These are phyloP conservation scores for Exophiala alcalophila DNA, from an alignment of 2,329 filamentous ascomycete genomes.

Conservation along the genomic window DNA sequence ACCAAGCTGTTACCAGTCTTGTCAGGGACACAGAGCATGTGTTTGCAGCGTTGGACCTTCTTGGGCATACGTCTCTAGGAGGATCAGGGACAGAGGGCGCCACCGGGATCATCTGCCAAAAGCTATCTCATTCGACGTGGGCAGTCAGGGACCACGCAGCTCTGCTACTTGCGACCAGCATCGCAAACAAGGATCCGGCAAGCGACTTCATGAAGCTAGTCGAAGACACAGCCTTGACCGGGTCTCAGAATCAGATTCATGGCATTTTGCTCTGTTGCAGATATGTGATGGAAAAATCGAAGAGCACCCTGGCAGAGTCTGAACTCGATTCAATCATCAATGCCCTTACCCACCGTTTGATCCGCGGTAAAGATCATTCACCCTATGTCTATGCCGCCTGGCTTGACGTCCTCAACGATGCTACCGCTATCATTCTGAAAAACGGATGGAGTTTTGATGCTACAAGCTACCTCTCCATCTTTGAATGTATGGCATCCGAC, in stretches of 20 bases:
- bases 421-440: constrained; percentile 10
- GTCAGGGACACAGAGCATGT: constrained; percentile 29
- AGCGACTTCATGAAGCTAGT: constrained; percentile 4
- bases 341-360: not conserved
- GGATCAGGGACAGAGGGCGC: constrained; percentile 37
- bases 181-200: constrained; percentile 1
- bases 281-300: constrained; percentile 12
- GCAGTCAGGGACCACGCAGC: constrained; percentile 48
- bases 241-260: constrained; percentile 40
- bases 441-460: constrained; percentile 2
- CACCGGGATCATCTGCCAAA: constrained; percentile 35
- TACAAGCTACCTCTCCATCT: not conserved
- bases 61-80: constrained; percentile 33
- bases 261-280: constrained; percentile 36
- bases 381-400: constrained; percentile 22
- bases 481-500: not conserved
- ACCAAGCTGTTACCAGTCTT: not conserved
- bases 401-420: constrained; percentile 26
- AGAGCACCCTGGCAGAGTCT: not conserved
- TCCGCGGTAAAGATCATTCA: not conserved
- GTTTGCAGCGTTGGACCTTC: constrained; percentile 47
- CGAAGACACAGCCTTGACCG: constrained; percentile 4
- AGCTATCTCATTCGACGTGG: constrained; percentile 46
- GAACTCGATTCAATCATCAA: constrained; percentile 14
- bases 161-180: constrained; percentile 27